phyloP scores from a whole-genome alignment of 371 early-diverging fungal species.

The Funneliformis caledonium region DNA sequence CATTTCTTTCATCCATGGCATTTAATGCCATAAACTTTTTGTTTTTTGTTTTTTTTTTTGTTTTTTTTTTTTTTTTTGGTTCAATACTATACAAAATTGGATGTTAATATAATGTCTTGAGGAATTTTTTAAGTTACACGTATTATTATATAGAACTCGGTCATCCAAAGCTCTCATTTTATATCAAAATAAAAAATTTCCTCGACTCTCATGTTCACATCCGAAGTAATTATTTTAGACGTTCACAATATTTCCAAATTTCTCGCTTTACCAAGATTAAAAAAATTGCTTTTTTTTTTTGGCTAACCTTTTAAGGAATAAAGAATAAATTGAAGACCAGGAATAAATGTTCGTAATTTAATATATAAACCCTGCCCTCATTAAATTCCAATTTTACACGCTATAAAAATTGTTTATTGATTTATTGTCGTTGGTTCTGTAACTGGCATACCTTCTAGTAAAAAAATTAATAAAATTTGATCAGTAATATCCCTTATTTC shows the following conservation, averaged over 20 bases:
- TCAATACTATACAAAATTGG: background rate
- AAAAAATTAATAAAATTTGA: background rate
- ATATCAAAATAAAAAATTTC: background rate
- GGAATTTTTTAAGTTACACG: background rate
- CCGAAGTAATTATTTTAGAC: background rate
- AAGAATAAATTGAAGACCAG: background rate
- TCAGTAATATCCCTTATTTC: background rate
- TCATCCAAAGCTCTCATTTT: background rate
- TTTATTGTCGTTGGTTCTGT: slow-evolving; percentile 8
- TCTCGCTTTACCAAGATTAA: background rate
- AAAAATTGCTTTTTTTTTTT: background rate
- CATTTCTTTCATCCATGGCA: background rate
- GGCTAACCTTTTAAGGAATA: background rate
- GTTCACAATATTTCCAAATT: background rate
- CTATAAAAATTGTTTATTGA: slow-evolving; percentile 5
- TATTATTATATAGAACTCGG: too few species aligned
- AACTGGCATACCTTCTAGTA: slow-evolving; percentile 25
- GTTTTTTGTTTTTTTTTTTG: too few species aligned
- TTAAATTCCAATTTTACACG: background rate
- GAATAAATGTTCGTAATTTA: slow-evolving; percentile 20
- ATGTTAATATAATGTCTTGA: background rate
- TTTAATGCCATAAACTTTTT: too few species aligned
- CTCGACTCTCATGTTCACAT: background rate
- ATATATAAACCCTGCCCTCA: background rate
- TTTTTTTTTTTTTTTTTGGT: background rate